phyloP scores from a whole-genome alignment of 345 rosid genomes.

The Isatis tinctoria region DNA sequence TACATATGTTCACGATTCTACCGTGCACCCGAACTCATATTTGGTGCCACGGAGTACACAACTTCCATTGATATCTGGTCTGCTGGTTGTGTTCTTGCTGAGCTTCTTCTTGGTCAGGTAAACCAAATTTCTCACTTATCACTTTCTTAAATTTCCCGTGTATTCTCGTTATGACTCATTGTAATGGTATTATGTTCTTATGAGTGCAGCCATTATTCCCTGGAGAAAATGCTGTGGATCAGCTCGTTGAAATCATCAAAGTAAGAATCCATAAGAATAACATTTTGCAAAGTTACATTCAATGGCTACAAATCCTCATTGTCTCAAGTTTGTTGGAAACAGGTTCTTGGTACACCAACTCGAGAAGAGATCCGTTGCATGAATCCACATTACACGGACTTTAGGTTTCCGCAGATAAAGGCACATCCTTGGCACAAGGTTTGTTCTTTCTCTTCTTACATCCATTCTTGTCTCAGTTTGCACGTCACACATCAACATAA shows the following conservation, averaged over 20 bases:
- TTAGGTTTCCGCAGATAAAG: slow-evolving; percentile 88
- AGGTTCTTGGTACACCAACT: slow-evolving; percentile 96
- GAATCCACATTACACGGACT: slow-evolving; percentile 89
- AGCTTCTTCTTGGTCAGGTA: slow-evolving; percentile 74
- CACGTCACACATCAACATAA: background rate
- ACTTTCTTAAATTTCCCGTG: background rate
- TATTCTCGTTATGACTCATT: background rate
- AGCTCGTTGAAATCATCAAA: slow-evolving; percentile 94
- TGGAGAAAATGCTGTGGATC: slow-evolving; percentile 91
- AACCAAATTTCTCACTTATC: background rate
- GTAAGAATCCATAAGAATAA: slow-evolving; percentile 27
- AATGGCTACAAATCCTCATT: background rate
- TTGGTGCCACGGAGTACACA: slow-evolving; percentile 68
- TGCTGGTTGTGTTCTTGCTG: slow-evolving; percentile 76
- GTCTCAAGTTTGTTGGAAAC: slow-evolving; percentile 8
- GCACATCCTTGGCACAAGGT: slow-evolving; percentile 98
- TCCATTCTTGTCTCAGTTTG: background rate
- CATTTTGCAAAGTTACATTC: background rate
- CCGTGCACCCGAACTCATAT: slow-evolving; percentile 71
- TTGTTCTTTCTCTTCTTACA: background rate
- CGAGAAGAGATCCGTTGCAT: slow-evolving; percentile 93
- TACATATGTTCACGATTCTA: slow-evolving; percentile 69
- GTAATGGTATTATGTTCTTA: background rate
- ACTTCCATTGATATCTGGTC: slow-evolving; percentile 75
- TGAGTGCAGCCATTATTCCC: slow-evolving; percentile 76